Conservation (phyloP, 2,329 filamentous ascomycete species). For the Alternaria conjuncta region DNA sequence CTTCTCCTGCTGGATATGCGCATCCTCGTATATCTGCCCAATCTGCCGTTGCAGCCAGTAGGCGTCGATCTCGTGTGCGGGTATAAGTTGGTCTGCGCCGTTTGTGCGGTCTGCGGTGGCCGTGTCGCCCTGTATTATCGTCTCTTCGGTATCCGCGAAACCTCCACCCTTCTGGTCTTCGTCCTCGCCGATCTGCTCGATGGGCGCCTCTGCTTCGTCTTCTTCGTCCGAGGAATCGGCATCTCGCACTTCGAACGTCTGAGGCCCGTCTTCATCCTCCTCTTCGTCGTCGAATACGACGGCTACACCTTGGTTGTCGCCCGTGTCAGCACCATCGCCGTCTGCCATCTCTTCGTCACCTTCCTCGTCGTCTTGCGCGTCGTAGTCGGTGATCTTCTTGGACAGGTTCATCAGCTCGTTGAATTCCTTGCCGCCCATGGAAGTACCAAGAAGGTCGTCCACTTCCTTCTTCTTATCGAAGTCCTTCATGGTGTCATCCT, state of each 20-base stretch:
- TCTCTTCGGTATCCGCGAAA: conserved; percentile 70
- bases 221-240: conserved; percentile 80
- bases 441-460: conserved; percentile 87
- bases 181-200: conserved; percentile 63
- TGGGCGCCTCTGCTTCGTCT: conserved; percentile 68
- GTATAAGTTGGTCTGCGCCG: conserved; percentile 65
- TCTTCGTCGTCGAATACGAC: conserved; percentile 96
- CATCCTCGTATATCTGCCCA: conserved; percentile 84
- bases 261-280: conserved; percentile 73
- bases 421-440: conserved; percentile 86
- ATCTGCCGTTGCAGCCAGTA: conserved; percentile 97
- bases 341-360: conserved; percentile 66
- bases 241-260: conserved; percentile 86
- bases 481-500: conserved; percentile 95
- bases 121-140: conserved; percentile 78
- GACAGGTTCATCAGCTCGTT: conserved; percentile 95
- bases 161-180: conserved; percentile 58
- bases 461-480: conserved; percentile 98
- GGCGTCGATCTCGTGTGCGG: conserved; percentile 90
- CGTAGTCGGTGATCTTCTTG: conserved; percentile 99
- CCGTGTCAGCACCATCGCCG: conserved; percentile 70
- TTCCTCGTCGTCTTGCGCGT: conserved; percentile 94
- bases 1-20: conserved; percentile 92
- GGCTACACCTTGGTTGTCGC: conserved; percentile 94
- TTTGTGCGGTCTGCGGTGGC: conserved; percentile 51